Evolutionary conservation across 2,329 filamentous ascomycete genomes (phyloP).

Genomic region (Dactylonectria macrodidyma): DNA sequence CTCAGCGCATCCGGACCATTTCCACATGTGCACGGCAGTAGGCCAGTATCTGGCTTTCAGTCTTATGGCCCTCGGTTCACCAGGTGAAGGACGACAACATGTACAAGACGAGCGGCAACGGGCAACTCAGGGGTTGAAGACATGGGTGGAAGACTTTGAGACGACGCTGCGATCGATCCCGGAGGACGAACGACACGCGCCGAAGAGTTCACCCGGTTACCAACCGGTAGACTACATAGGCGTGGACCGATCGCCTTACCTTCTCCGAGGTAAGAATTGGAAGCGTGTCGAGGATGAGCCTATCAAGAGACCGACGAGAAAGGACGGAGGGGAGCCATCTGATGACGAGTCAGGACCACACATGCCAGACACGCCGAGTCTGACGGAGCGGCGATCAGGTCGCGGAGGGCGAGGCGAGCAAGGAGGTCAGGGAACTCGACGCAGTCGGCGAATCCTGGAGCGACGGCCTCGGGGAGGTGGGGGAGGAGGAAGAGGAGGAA

Average conservation of each 20-base stretch:
- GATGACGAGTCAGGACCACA: background rate
- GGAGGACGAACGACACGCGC: background rate
- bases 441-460: slow-evolving; percentile 11
- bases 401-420: slow-evolving; percentile 4
- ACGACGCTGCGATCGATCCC: slow-evolving; percentile 17
- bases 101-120: slow-evolving; percentile 22
- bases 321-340: slow-evolving; percentile 3
- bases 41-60: slow-evolving; percentile 28
- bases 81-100: background rate
- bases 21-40: slow-evolving; percentile 11
- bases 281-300: no score
- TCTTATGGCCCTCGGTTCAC: slow-evolving; percentile 25
- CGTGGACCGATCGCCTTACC: no score
- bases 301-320: background rate
- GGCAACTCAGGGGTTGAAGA: slow-evolving; percentile 15
- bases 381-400: background rate
- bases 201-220: no score
- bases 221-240: no score
- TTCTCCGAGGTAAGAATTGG: no score
- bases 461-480: background rate
- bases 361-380: slow-evolving; percentile 7
- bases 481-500: background rate
- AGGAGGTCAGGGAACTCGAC: slow-evolving; percentile 7
- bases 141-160: slow-evolving; percentile 23
- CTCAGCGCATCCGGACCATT: slow-evolving; percentile 3